Conservation (phyloP, 495 filamentous ascomycete species). For the Entonaema liquescens region DNA sequence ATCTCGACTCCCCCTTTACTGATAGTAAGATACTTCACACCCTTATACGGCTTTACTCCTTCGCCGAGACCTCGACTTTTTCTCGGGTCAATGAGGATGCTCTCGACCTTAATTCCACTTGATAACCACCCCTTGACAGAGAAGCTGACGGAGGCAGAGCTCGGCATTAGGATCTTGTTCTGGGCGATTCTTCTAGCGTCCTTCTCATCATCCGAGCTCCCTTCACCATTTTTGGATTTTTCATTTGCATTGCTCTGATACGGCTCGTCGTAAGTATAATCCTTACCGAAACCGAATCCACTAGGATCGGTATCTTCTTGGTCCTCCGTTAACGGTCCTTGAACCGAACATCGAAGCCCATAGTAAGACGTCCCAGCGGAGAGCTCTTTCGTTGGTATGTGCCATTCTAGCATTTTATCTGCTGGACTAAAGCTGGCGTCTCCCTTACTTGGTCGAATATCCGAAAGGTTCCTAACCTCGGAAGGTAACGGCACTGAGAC, state of each 20-base stretch:
- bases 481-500: constrained; percentile 84
- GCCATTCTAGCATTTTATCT: constrained; percentile 83
- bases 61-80: constrained; percentile 88
- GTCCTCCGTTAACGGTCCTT: constrained; percentile 69
- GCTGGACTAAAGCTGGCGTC: constrained; percentile 81
- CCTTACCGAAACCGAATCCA: constrained; percentile 60
- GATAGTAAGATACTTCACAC: constrained; percentile 95
- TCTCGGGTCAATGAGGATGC: constrained; percentile 81
- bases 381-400: constrained; percentile 72
- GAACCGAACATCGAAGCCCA: constrained; percentile 76
- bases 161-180: constrained; percentile 90
- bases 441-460: constrained; percentile 82
- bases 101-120: constrained; percentile 93
- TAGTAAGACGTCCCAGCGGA: constrained; percentile 73
- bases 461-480: constrained; percentile 83
- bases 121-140: constrained; percentile 93
- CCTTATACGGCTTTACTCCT: constrained; percentile 93
- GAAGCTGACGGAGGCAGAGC: constrained; percentile 86
- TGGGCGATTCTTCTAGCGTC: constrained; percentile 65
- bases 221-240: constrained; percentile 54
- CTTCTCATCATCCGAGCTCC: constrained; percentile 52
- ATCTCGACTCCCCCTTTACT: constrained; percentile 87
- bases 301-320: constrained; percentile 65
- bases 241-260: constrained; percentile 56
- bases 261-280: constrained; percentile 69